phyloP scores from a whole-genome alignment of 805 yeast species.

The Candida piceae region DNA sequence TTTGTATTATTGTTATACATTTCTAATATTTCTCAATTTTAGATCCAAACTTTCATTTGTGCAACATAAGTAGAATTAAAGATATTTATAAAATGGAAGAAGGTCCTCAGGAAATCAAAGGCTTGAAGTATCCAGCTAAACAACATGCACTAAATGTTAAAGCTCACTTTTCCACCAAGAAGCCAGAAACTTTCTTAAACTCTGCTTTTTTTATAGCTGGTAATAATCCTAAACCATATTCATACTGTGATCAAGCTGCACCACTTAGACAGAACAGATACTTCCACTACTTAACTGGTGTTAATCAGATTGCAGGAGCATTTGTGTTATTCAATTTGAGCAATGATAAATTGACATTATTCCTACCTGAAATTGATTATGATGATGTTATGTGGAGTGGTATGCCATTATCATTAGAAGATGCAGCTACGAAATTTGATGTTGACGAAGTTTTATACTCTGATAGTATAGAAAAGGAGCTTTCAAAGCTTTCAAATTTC shows the following conservation, averaged over 20 bases:
- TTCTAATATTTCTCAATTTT: too few species aligned
- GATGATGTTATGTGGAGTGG: conserved; percentile 99
- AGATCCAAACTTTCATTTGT: too few species aligned
- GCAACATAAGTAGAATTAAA: too few species aligned
- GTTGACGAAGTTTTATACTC: conserved; percentile 76
- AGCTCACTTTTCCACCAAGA: conserved; percentile 25
- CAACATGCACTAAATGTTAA: conserved; percentile 58
- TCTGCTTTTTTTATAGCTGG: conserved; percentile 55
- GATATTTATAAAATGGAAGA: conserved; percentile 11
- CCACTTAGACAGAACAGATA: conserved; percentile 87
- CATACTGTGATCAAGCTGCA: conserved; percentile 74
- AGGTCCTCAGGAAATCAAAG: conserved; percentile 18
- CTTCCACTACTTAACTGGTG: conserved; percentile 83
- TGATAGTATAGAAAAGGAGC: conserved; percentile 38
- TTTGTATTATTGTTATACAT: too few species aligned
- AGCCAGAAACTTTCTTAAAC: conserved; percentile 10
- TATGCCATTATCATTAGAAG: conserved; percentile 61
- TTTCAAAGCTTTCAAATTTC: conserved; percentile 27
- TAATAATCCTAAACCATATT: conserved; percentile 50
- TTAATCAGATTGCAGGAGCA: conserved; percentile 67
- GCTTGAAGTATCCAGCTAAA: conserved; percentile 75
- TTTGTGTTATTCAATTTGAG: conserved; percentile 55
- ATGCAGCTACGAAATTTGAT: conserved; percentile 63
- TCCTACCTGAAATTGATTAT: conserved; percentile 74
- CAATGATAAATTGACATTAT: conserved; percentile 57